A percentile compares a stretch with the other conserved stretches of the same genome.
These are phyloP conservation scores for Nicotiana sylvestris DNA, from an alignment of 257 asterid species.

Conservation along the genomic window DNA sequence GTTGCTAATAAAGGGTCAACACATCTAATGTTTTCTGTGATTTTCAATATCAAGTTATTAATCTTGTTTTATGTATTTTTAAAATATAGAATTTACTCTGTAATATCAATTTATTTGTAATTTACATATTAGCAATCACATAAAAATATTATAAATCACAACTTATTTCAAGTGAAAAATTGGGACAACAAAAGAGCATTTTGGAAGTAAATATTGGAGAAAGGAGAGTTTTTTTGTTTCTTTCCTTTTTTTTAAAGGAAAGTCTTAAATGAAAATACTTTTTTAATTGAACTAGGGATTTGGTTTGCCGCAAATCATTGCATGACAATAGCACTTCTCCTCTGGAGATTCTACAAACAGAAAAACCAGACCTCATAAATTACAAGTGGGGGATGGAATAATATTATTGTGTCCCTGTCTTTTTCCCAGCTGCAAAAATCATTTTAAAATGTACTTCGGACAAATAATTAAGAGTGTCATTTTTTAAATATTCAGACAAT, in stretches of 20 bases:
- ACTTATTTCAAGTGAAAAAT: not conserved
- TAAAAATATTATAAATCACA: not conserved
- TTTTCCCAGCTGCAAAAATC: not conserved
- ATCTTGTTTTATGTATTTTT: too few relatives aligned
- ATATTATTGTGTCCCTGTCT: not conserved
- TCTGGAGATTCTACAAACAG: constrained; percentile 5
- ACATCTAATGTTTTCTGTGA: too few relatives aligned
- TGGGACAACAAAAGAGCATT: too few relatives aligned
- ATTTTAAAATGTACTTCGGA: not conserved
- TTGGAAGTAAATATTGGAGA: too few relatives aligned
- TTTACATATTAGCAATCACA: too few relatives aligned
- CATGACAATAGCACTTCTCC: not conserved
- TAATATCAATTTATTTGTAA: not conserved
- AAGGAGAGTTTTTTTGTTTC: not conserved
- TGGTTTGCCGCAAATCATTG: not conserved
- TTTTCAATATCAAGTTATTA: too few relatives aligned
- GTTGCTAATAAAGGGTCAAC: not conserved
- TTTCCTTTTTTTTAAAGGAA: too few relatives aligned
- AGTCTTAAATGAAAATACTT: not conserved
- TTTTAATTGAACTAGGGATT: not conserved
- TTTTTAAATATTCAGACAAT: not conserved
- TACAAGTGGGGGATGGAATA: not conserved
- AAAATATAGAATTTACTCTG: too few relatives aligned
- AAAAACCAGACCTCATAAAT: not conserved
- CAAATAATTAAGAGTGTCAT: not conserved